A percentile compares a stretch with the other conserved stretches of the same genome.
These are phyloP conservation scores for Pisolithus microcarpus DNA, from an alignment of 768 basidiomycete genomes.

Conservation along the genomic window DNA sequence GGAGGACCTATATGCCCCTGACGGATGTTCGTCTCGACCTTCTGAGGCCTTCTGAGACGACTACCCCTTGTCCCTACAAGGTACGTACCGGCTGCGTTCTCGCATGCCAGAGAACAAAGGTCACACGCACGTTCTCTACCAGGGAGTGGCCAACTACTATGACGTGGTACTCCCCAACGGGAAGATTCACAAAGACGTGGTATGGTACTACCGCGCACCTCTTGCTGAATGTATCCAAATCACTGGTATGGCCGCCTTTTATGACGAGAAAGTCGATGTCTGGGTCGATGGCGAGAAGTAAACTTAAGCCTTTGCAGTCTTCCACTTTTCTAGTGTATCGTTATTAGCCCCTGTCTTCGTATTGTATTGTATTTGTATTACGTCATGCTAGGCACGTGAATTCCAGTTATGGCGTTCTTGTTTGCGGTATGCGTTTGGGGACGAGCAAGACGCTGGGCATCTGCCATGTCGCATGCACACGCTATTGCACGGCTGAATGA, in stretches of 20 bases:
- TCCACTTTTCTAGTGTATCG: not conserved
- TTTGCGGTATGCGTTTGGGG: too few species aligned
- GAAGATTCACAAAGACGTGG: slow-evolving; percentile 39
- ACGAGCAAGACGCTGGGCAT: not conserved
- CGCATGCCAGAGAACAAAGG: not conserved
- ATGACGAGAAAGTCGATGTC: slow-evolving; percentile 62
- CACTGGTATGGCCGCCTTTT: slow-evolving; percentile 49
- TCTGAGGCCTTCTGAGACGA: slow-evolving; percentile 40
- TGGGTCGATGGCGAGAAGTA: slow-evolving; percentile 56
- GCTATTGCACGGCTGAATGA: slow-evolving; percentile 50
- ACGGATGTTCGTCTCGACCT: slow-evolving; percentile 47
- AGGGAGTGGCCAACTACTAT: slow-evolving; percentile 60
- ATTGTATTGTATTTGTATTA: not conserved
- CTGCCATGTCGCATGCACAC: slow-evolving; percentile 43
- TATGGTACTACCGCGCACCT: slow-evolving; percentile 60
- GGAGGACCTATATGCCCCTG: slow-evolving; percentile 56
- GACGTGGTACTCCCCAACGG: slow-evolving; percentile 40
- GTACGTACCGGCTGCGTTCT: slow-evolving; percentile 22
- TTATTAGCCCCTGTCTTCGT: not conserved
- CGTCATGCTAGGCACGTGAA: slow-evolving; percentile 16
- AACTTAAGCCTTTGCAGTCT: slow-evolving; percentile 11
- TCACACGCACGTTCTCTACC: slow-evolving; percentile 2
- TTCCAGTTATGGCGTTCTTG: too few species aligned
- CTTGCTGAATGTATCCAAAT: slow-evolving; percentile 44
- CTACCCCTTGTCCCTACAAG: slow-evolving; percentile 58